A percentile compares a stretch with the other conserved stretches of the same genome.
Conservation (phyloP, 306 rosid genomes). For the Cicer cuneatum region DNA sequence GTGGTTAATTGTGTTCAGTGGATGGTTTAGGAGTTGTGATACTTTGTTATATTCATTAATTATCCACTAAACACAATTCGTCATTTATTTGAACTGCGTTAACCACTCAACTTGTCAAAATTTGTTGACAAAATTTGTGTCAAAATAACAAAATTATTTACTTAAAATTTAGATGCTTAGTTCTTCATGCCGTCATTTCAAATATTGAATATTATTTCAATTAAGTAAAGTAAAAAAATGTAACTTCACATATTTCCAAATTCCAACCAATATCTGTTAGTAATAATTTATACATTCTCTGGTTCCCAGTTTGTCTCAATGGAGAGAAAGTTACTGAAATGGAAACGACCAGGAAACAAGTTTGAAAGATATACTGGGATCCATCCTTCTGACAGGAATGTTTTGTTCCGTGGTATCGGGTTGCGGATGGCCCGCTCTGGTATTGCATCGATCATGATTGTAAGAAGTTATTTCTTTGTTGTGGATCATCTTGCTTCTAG, state of each 20-base stretch:
- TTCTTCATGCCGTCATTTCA: constrained; percentile 24
- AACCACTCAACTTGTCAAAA: too few relatives aligned
- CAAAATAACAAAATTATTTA: too few relatives aligned
- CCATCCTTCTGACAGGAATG: constrained; percentile 78
- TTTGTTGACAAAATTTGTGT: too few relatives aligned
- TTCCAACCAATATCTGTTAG: constrained; percentile 22
- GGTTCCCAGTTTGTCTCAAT: constrained; percentile 62
- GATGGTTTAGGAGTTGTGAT: too few relatives aligned
- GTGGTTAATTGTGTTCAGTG: too few relatives aligned
- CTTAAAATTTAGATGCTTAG: constrained; percentile 2
- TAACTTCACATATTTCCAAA: constrained; percentile 8
- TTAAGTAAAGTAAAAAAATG: constrained; percentile 7
- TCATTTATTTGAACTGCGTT: too few relatives aligned
- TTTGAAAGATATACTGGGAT: constrained; percentile 77
- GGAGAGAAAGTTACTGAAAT: constrained; percentile 82
- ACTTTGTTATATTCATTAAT: too few relatives aligned
- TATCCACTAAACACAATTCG: too few relatives aligned
- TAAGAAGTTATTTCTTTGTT: constrained; percentile 71
- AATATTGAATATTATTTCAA: constrained; percentile 31
- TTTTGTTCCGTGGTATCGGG: constrained; percentile 70
- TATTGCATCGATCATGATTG: constrained; percentile 67
- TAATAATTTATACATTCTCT: constrained; percentile 22
- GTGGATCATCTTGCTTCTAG: constrained; percentile 63
- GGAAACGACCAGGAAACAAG: constrained; percentile 71
- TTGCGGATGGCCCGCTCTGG: constrained; percentile 82